A percentile compares a stretch with the other conserved stretches of the same genome.
These are phyloP conservation scores for Eucommia ulmoides DNA, from an alignment of 257 asterid species.

Conservation along the genomic window DNA sequence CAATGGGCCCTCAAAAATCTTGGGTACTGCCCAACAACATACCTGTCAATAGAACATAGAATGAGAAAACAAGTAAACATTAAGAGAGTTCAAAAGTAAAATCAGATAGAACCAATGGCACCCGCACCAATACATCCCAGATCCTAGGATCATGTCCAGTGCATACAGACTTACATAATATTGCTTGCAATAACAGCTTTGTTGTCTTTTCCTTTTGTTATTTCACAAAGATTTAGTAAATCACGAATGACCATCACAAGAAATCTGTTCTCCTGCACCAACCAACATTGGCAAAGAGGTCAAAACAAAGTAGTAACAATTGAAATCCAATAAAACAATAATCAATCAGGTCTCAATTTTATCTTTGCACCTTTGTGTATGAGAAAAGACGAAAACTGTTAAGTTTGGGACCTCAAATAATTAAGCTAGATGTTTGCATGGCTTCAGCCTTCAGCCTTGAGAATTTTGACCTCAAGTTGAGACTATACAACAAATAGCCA, in stretches of 20 bases:
- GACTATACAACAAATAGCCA: no score
- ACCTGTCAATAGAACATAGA: conserved; percentile 41
- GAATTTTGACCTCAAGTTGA: no score
- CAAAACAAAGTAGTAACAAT: conserved; percentile 1
- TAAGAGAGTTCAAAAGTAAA: no score
- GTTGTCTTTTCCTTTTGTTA: conserved; percentile 96
- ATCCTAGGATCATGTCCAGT: no score
- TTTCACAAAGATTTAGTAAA: conserved; percentile 88
- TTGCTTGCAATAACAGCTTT: conserved; percentile 99
- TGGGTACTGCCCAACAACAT: conserved; percentile 99
- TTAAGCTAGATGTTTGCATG: no score
- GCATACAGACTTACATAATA: conserved; percentile 86
- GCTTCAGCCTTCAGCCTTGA: no score
- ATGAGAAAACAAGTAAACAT: background rate
- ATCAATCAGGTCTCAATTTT: no score
- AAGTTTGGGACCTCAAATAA: no score
- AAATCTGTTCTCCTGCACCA: conserved; percentile 83
- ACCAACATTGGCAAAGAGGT: background rate
- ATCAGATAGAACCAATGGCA: no score
- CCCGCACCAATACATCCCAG: background rate
- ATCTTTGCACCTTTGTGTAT: no score
- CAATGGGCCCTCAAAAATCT: conserved; percentile 98
- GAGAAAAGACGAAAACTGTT: no score
- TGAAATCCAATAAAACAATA: background rate
- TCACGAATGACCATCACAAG: conserved; percentile 99